Percentiles rank a stretch among this genome's conserved stretches.
phyloP scores from a whole-genome alignment of 148 eudicot genomes.

The Arbutus unedo region DNA sequence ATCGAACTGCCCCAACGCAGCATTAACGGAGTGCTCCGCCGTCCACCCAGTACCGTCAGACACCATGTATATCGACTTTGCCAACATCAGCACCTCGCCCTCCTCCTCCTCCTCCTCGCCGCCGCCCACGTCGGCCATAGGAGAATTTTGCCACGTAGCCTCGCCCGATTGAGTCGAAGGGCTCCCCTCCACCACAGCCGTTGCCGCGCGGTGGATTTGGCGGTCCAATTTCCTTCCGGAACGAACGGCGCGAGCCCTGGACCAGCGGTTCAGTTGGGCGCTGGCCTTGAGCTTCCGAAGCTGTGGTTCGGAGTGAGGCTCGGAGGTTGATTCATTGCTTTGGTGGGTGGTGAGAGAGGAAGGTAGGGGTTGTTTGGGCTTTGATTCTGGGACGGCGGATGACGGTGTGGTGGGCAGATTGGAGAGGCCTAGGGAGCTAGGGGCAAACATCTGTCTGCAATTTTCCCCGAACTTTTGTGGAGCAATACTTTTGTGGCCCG shows the following conservation, averaged over 20 bases:
- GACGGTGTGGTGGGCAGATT: conserved; percentile 19
- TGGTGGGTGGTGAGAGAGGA: background rate
- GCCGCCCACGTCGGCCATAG: conserved; percentile 2
- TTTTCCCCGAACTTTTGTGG: background rate
- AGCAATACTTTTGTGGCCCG: background rate
- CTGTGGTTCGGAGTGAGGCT: conserved; percentile 24
- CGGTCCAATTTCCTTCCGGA: conserved; percentile 64
- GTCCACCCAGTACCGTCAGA: conserved; percentile 98
- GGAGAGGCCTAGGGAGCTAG: conserved; percentile 22
- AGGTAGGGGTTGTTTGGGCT: conserved; percentile 11
- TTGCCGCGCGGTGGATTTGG: conserved; percentile 16
- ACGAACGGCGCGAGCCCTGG: conserved; percentile 67
- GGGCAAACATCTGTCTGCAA: conserved; percentile 23
- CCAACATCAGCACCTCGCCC: background rate
- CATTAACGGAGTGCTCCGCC: conserved; percentile 78
- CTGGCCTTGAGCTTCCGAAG: conserved; percentile 43
- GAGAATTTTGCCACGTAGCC: background rate
- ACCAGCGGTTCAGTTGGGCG: conserved; percentile 76
- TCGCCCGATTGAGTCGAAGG: background rate
- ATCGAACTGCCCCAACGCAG: conserved; percentile 92
- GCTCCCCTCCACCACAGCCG: background rate
- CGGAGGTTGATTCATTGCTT: conserved; percentile 8
- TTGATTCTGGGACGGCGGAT: conserved; percentile 5
- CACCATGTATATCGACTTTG: conserved; percentile 73
- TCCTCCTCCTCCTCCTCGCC: conserved; percentile 4